phyloP scores from a whole-genome alignment of 2,329 filamentous ascomycete genomes.

The Nigrospora oryzae region DNA sequence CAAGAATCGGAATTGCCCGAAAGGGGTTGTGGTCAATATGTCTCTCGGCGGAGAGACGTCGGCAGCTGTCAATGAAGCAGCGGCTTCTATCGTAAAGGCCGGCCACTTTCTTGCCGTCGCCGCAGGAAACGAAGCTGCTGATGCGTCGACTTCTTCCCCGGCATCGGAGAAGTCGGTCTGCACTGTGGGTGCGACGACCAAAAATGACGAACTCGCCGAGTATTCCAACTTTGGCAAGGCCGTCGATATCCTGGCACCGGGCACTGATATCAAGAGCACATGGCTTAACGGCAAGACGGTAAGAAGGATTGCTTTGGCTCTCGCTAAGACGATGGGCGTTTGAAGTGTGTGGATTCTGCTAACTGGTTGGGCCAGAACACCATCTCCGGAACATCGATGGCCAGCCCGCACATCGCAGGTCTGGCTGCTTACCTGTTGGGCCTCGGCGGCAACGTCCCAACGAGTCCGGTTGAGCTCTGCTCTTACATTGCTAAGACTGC shows the following conservation, averaged over 20 bases:
- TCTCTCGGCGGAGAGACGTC: constrained; percentile 43
- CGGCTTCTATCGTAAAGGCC: constrained; percentile 31
- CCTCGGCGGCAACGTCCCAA: not conserved
- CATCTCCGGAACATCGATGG: constrained; percentile 39
- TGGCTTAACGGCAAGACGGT: constrained; percentile 27
- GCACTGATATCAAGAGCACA: constrained; percentile 36
- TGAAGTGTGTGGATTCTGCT: constrained; percentile 9
- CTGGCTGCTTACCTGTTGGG: constrained; percentile 25
- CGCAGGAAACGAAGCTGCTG: constrained; percentile 39
- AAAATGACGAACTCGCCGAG: constrained; percentile 13
- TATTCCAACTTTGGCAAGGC: constrained; percentile 35
- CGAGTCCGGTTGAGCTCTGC: constrained; percentile 31
- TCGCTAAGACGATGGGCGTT: not conserved
- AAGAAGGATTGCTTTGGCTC: constrained; percentile 1
- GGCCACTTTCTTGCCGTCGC: constrained; percentile 48
- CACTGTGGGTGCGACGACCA: constrained; percentile 39
- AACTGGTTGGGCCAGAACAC: constrained; percentile 24
- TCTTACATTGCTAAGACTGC: constrained; percentile 30
- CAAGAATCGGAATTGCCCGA: constrained; percentile 24
- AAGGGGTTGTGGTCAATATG: constrained; percentile 45
- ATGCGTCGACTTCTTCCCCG: constrained; percentile 36
- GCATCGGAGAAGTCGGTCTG: constrained; percentile 39
- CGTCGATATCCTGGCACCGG: constrained; percentile 45
- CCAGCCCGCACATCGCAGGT: constrained; percentile 23
- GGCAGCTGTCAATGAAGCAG: constrained; percentile 39